These are phyloP conservation scores for Tephrocybe sp. DNA, from an alignment of 768 basidiomycete genomes.

Conservation along the genomic window DNA sequence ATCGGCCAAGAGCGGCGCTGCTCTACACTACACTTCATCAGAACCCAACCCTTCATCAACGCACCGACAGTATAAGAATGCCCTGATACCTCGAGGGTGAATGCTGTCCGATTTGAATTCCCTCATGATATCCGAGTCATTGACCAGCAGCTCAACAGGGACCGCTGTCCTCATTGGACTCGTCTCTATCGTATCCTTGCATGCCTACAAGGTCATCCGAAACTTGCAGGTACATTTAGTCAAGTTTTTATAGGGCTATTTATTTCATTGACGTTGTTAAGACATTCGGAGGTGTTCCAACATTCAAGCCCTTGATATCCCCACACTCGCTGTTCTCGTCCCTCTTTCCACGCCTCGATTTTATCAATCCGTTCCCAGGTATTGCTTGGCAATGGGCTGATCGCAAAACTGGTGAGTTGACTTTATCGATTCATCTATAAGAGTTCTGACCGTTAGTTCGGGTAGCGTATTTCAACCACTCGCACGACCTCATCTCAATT, in stretches of 20 bases:
- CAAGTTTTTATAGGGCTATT: neutral
- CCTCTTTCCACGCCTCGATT: conserved; percentile 9
- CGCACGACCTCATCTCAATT: conserved; percentile 23
- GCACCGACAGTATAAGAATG: too few relatives aligned
- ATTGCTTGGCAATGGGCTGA: conserved; percentile 14
- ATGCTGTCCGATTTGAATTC: too few relatives aligned
- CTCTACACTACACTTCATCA: too few relatives aligned
- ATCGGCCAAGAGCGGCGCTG: too few relatives aligned
- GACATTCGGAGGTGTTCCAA: conserved; percentile 8
- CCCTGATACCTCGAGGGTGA: too few relatives aligned
- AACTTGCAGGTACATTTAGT: conserved; percentile 4
- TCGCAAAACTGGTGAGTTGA: conserved; percentile 4
- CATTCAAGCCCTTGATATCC: conserved; percentile 12
- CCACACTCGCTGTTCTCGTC: conserved; percentile 9
- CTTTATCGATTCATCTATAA: neutral
- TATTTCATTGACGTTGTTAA: neutral
- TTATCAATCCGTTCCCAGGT: conserved; percentile 11
- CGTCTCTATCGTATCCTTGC: conserved; percentile 2
- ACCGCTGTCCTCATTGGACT: neutral
- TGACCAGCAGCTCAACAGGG: neutral
- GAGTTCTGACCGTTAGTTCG: neutral
- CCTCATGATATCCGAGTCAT: too few relatives aligned
- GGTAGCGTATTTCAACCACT: conserved; percentile 22
- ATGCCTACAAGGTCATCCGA: conserved; percentile 3
- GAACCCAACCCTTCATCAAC: too few relatives aligned